phyloP scores from a whole-genome alignment of 176 grass and related monocot genomes.

The Carex pumila region DNA sequence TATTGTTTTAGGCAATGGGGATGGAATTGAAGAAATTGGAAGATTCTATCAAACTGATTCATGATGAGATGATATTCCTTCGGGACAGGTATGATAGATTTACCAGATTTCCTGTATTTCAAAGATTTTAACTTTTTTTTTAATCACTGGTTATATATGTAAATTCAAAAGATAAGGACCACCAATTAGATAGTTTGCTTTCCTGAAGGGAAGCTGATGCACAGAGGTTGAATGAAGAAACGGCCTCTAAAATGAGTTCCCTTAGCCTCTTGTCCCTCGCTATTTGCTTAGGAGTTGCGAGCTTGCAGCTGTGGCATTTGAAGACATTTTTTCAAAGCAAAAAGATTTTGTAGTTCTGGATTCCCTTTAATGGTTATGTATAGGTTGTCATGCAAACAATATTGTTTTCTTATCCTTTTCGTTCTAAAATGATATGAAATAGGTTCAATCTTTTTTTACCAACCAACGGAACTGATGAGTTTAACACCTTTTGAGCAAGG shows the following conservation, averaged over 20 bases:
- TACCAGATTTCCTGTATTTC: background rate
- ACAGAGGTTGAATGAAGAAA: conserved; percentile 40
- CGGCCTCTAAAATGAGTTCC: conserved; percentile 25
- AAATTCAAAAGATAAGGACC: background rate
- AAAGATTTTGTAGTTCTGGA: conserved; percentile 18
- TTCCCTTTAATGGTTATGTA: background rate
- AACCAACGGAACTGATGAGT: background rate
- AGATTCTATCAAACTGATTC: conserved; percentile 33
- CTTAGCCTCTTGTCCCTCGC: conserved; percentile 38
- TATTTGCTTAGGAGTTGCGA: conserved; percentile 41
- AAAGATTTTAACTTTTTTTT: background rate
- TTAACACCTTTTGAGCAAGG: background rate
- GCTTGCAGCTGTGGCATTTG: conserved; percentile 45
- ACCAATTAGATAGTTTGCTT: background rate
- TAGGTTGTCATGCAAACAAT: background rate
- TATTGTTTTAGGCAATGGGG: conserved; percentile 21
- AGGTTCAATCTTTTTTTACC: background rate
- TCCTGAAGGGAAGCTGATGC: conserved; percentile 34
- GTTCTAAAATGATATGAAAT: background rate
- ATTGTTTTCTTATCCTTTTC: background rate
- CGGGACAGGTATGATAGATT: conserved; percentile 26
- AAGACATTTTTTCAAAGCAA: conserved; percentile 47
- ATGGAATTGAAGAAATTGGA: conserved; percentile 51
- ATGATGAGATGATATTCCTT: conserved; percentile 53
- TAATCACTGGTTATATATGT: background rate